Percentiles rank a stretch among this genome's conserved stretches.
Evolutionary conservation across 1,284 basidiomycete species (phyloP).

Genomic region (Golubevia sp.): DNA sequence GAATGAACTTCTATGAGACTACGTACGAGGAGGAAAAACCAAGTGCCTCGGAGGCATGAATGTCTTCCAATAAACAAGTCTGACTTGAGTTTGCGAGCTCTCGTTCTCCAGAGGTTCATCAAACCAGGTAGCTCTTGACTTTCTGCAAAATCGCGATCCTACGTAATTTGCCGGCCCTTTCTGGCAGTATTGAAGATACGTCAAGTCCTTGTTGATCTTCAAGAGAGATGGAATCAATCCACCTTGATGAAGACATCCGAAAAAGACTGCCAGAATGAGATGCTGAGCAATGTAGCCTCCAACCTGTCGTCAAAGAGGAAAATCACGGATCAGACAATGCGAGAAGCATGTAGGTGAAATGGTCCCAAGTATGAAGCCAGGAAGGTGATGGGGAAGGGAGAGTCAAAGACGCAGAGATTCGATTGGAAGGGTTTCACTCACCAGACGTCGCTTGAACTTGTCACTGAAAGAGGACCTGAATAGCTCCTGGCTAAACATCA

Average conservation of each 20-base stretch:
- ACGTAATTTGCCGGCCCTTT: no score
- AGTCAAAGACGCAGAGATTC: no score
- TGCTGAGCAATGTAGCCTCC: conserved; percentile 20
- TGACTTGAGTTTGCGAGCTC: not conserved
- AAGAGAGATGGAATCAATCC: conserved; percentile 26
- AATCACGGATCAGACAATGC: not conserved
- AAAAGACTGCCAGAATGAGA: conserved; percentile 19
- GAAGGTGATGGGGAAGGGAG: no score
- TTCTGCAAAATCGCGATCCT: not conserved
- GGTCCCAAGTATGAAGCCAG: no score
- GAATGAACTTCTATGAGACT: no score
- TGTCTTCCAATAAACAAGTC: conserved; percentile 21
- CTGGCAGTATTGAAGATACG: conserved; percentile 2
- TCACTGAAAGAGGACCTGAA: no score
- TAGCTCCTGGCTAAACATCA: no score
- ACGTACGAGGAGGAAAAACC: conserved; percentile 3
- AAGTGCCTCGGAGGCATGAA: conserved; percentile 30
- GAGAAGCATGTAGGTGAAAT: not conserved
- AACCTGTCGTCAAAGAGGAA: conserved; percentile 1
- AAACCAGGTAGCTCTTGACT: not conserved
- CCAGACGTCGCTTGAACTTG: no score
- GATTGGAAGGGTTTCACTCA: no score
- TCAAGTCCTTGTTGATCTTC: conserved; percentile 7
- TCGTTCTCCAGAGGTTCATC: not conserved
- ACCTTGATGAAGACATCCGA: conserved; percentile 29